Evolutionary conservation across 2,329 filamentous ascomycete genomes (phyloP), one percentile per base, ranked within the genome.

Genomic region (Fusarium metavorans): DNA sequence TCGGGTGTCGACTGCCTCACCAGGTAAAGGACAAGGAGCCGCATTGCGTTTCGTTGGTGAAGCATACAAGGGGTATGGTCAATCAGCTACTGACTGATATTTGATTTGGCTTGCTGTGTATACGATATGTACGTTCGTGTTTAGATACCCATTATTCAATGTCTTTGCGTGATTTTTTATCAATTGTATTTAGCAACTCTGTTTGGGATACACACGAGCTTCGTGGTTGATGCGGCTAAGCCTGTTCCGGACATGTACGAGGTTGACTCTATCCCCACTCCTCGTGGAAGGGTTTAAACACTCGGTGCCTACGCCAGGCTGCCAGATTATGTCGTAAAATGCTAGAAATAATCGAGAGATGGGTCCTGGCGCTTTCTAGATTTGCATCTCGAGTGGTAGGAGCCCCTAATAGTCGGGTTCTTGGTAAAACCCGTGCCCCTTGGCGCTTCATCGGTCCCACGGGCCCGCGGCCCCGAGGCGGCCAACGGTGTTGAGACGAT

Each of bases 11-110:
- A 5, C 25, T 69, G 59, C 34, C 58, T 4, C 69, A 74, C 37
- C 72, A 75, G 37, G 52, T 45, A 13, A 63, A 68, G 35, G 70
- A 66, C 23, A 76, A 76, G 27, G 77, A 79, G 18, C 77, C 77
- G 1, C 61, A 73, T 58, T 79, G 77, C 32, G 73, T 79, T 3
- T 75, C 64, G 52, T 23, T 79, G 23, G 67, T 79, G 6, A 79
- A 72, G n/a, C 77, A 79, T 43, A 78, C 76, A 1, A 78, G 64
- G 45, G 68, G 56, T 11, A 71, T 76, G 63, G 67, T 79, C 32
- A 35, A 43, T 1, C 57, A 75, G 2, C 20, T 75, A 4, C 13
- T 71, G 18, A 18, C n/a, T 5, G 72, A 75, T n/a, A 37, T n/a
- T 41, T 75, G 62, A 74, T n/a, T 30, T 27, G 60, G 32, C 27